These are phyloP conservation scores for Pulveroboletus sp. DNA, from an alignment of 768 basidiomycete genomes.

Conservation along the genomic window DNA sequence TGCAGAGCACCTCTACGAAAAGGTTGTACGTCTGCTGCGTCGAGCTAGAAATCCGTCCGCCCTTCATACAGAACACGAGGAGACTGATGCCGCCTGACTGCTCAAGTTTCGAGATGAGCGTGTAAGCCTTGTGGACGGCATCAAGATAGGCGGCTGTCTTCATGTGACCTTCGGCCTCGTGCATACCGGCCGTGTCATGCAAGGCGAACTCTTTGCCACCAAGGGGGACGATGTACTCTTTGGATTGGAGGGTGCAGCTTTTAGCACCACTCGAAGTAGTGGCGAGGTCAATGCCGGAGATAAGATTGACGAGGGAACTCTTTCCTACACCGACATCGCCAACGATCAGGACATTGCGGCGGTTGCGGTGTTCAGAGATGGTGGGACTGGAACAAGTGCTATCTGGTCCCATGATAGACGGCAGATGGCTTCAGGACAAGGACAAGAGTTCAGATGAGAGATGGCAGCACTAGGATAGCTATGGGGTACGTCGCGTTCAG, in stretches of 20 bases:
- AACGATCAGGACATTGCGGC: constrained; percentile 26
- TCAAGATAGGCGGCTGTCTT: constrained; percentile 21
- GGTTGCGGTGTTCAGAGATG: constrained; percentile 5
- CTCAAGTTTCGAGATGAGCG: constrained; percentile 34
- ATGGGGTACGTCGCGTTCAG: neutral
- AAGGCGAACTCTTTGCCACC: constrained; percentile 18
- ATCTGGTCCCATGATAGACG: constrained; percentile 10
- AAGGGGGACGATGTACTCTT: constrained; percentile 18
- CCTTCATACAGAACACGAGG: constrained; percentile 31
- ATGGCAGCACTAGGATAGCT: neutral
- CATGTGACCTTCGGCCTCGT: constrained; percentile 27
- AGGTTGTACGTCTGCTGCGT: constrained; percentile 31
- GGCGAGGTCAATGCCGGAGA: constrained; percentile 27
- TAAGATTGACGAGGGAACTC: constrained; percentile 42
- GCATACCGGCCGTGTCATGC: constrained; percentile 28
- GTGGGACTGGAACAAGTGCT: constrained; percentile 15
- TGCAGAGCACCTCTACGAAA: constrained; percentile 40
- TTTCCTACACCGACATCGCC: constrained; percentile 34
- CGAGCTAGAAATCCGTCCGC: constrained; percentile 22
- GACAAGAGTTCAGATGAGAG: neutral
- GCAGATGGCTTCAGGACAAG: neutral
- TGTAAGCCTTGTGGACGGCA: constrained; percentile 27
- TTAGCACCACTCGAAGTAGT: constrained; percentile 26
- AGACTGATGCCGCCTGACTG: constrained; percentile 25
- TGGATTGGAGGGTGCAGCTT: constrained; percentile 36